Evolutionary conservation across 2,329 filamentous ascomycete genomes (phyloP), one percentile per base, ranked within the genome.

Genomic region (Beauveria scarabaeidicola): DNA sequence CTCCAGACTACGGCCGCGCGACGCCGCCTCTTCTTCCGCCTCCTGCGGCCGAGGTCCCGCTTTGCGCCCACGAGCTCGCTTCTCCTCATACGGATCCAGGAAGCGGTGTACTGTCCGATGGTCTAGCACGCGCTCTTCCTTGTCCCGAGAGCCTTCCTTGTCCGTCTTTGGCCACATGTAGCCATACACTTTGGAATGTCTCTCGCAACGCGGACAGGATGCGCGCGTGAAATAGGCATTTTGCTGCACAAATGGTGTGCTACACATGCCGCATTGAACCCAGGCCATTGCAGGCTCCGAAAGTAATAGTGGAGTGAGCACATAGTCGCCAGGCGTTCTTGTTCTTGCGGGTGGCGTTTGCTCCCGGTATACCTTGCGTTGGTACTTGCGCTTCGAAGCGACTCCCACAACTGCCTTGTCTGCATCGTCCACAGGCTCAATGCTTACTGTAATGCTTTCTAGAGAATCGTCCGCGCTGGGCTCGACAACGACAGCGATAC

Each of bases 111-210:
- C 82, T 0, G 81, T 86, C n/a, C 93, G 81, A 69, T 97, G 92
- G 69, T 97, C 93, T 61, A 94, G 79, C 1, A 96, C 77, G 10
- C 85, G 75, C 69, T 86, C 81, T 65, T 88, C 85, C 60, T 83
- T 86, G 69, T 97, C 94, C 21, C 82, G 73, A 17, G 84, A 84
- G 0, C 90, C 90, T 27, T 88, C 85, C 63, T 81, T 88, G 61
- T 96, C 89, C 0, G 94, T 97, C 77, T 99, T 97, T 6, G 94
- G 94, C 94, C 94, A 99, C 60, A 88, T 80, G 69, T 89, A 97
- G 0, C 95, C 95, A 70, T 97, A 99, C 0, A 99, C 77, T 75
- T 96, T 97, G 17, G 90, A 95, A 69, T 99, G 94, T 0, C 94
- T 84, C 75, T 99, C 94, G 72, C 94, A 99, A 7, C 94, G 85